Evolutionary conservation across 2,329 filamentous ascomycete species (phyloP), one percentile per base, ranked within the genome.

Genomic region (Clarireedia monteithiana): DNA sequence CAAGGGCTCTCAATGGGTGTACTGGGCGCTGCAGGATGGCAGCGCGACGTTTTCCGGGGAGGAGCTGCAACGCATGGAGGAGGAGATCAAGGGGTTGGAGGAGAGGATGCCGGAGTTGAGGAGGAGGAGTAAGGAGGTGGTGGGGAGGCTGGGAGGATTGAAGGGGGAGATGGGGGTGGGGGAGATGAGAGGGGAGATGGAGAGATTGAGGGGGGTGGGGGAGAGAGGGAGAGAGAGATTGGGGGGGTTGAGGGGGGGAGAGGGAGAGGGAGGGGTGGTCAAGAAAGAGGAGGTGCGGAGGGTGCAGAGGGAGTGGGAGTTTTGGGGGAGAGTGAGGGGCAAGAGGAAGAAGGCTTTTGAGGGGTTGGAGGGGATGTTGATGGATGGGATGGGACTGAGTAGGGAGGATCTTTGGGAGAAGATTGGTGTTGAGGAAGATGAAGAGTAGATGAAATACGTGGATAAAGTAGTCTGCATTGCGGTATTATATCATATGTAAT

Each of bases 321-420:
- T 20, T 20, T 20, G 20, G 20, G 20, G 20, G 20, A 66, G 54
- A 26, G 67, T 65, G 57, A 63, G 58, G n/a, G 50, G 24, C 27
- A 51, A n/a, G 15, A 66, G 70, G 60, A 67, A 62, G 63, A 64
- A 60, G 58, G 66, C 61, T 0, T 70, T 66, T 59, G 34, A 57
- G 48, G 57, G 63, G 49, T 52, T 59, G 59, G 67, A 63, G 57
- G 77, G 76, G 46, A 64, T 70, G 30, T 57, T 82, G 60, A 70
- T 74, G 34, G 76, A 78, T 2, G 27, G 27, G 27, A 30, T 30
- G 56, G 71, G 69, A 45, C 74, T 76, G 68, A 71, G 63, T 23
- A 71, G 66, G 58, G 73, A 71, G 52, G 77, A 80, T 61, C 61
- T 82, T 39, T 79, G 77, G 74, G 81, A 67, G 53, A 62, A 55